Evolutionary conservation across 192 early-diverging fungal species (phyloP), one percentile per base, ranked within the genome.

Genomic region (Mortierella antarctica): DNA sequence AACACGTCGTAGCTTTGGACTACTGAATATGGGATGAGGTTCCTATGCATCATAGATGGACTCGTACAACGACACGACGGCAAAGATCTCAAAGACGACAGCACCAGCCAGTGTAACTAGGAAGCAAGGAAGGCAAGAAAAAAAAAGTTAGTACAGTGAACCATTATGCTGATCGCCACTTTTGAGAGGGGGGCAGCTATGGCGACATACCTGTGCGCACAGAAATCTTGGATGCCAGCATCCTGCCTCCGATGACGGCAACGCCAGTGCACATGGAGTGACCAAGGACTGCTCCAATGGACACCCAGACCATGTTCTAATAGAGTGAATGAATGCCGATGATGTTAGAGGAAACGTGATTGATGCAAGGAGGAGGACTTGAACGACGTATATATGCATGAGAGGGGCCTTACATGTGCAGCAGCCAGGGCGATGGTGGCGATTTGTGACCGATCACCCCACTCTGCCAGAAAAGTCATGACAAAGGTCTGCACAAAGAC

Each of bases 361-460:
- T 46, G 54, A 44, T 18, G 44, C 7, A 46, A 46, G 58, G 53
- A 52, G 31, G 50, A 61, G 17, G n/a, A 47, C 52, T 62, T 17
- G 0, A 23, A 57, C 5, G 13, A 67, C 45, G 71, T 9, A 58
- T 47, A 11, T 23, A 14, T 5, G 15, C 23, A 71, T 48, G 11
- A 51, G 49, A 18, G 47, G 40, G 50, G 44, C 71, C 74, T 76
- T 86, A 91, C 90, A 71, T 92, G 89, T n/a, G 97, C 95, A 18
- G 96, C 96, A 52, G 95, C 96, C 63, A 99, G 84, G 45, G 96
- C 97, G 77, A 99, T 96, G 2, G 97, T 98, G 4, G 96, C 93
- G 67, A 98, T 94, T 84, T 99, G 97, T 65, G 95, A 96, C 31
- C 96, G 90, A 82, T 99, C 96, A 14, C 96, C 97, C 96, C 97